Conservation (phyloP, 2,329 filamentous ascomycete genomes). For the Byssochlamys sp. region DNA sequence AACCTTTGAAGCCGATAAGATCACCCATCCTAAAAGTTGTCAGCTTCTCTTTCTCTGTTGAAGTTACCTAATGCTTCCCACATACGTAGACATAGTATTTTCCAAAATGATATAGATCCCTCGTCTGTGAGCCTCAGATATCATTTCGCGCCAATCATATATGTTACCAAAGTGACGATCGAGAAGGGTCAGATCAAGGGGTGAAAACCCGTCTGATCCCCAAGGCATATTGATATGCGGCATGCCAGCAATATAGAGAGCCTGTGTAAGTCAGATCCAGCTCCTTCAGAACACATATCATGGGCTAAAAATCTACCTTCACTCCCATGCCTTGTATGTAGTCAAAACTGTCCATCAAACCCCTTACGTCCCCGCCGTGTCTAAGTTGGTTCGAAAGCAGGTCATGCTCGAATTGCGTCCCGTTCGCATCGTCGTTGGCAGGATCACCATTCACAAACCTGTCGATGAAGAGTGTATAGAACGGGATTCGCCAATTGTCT, state of each 20-base stretch:
- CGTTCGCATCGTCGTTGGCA: slow-evolving; percentile 49
- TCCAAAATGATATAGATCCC: slow-evolving; percentile 54
- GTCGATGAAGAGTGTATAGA: slow-evolving; percentile 53
- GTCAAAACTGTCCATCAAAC: slow-evolving; percentile 47
- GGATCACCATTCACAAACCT: slow-evolving; percentile 52
- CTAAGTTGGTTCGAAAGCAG: slow-evolving; percentile 47
- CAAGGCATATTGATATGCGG: slow-evolving; percentile 52
- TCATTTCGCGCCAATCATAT: slow-evolving; percentile 42
- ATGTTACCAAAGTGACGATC: slow-evolving; percentile 51
- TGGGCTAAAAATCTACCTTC: slow-evolving; percentile 30
- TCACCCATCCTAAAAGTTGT: slow-evolving; percentile 40
- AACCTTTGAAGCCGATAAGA: slow-evolving; percentile 49
- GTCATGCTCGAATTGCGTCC: slow-evolving; percentile 50
- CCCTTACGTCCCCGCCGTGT: slow-evolving; percentile 47
- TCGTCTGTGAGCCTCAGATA: slow-evolving; percentile 45
- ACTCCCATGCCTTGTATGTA: slow-evolving; percentile 53
- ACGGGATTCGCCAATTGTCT: slow-evolving; percentile 50
- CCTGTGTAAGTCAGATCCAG: slow-evolving; percentile 22
- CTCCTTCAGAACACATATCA: neutral
- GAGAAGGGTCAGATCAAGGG: slow-evolving; percentile 49
- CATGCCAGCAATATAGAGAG: slow-evolving; percentile 49
- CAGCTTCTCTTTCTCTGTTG: neutral
- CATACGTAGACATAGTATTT: slow-evolving; percentile 50
- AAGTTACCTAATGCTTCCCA: neutral
- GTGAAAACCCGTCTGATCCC: slow-evolving; percentile 47